Conservation (phyloP, 345 rosid species). For the Boechera retrofracta region DNA sequence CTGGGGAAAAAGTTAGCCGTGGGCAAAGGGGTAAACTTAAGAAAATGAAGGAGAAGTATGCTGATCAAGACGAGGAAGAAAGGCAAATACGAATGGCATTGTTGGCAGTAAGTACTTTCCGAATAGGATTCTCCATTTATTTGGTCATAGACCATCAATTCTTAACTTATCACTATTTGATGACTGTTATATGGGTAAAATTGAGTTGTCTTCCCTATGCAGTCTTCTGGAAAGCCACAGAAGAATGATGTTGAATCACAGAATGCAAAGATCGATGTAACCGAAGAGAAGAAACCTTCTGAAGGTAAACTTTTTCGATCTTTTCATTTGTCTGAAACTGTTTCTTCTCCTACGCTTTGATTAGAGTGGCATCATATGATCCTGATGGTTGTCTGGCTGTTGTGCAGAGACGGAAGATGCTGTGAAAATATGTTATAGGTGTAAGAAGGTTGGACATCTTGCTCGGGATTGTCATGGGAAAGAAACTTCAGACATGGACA, state of each 20-base stretch:
- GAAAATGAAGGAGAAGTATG: conserved; percentile 98
- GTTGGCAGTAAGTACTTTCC: conserved; percentile 74
- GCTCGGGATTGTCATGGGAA: conserved; percentile 85
- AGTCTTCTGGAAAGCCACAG: conserved; percentile 85
- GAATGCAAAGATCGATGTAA: conserved; percentile 44
- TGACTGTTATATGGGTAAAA: neutral
- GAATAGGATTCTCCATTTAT: conserved; percentile 13
- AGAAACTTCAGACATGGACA: conserved; percentile 65
- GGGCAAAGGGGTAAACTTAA: conserved; percentile 90
- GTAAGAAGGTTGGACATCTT: conserved; percentile 88
- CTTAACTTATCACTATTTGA: neutral
- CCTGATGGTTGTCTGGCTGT: neutral
- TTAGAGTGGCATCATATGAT: neutral
- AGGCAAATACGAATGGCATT: conserved; percentile 82
- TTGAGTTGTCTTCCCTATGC: conserved; percentile 39
- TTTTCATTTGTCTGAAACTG: neutral
- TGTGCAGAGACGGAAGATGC: conserved; percentile 69
- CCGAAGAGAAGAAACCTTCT: conserved; percentile 52
- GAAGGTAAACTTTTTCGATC: conserved; percentile 40
- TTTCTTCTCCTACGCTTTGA: neutral
- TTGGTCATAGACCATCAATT: neutral
- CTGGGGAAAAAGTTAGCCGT: conserved; percentile 73
- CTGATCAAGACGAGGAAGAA: conserved; percentile 97
- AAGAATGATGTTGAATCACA: conserved; percentile 58
- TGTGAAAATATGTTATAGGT: conserved; percentile 84